These are phyloP conservation scores for Phaeosphaeriaceae sp. DNA, from an alignment of 2,329 filamentous ascomycete species.

Conservation along the genomic window DNA sequence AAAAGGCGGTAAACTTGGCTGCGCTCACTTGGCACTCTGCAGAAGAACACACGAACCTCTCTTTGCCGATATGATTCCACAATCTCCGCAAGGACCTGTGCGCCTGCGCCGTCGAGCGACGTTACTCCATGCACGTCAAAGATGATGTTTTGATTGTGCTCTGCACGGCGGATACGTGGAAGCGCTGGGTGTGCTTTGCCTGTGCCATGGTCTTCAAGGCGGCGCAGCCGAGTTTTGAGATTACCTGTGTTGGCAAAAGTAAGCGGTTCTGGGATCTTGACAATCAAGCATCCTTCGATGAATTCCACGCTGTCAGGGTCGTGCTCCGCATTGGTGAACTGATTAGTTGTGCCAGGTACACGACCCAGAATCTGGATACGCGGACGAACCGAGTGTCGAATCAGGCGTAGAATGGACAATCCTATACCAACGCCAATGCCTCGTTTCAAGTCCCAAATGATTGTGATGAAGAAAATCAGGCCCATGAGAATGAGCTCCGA, in stretches of 20 bases:
- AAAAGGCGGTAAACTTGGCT: constrained; percentile 74
- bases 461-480: constrained; percentile 87
- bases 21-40: constrained; percentile 58
- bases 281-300: constrained; percentile 88
- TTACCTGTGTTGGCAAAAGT: constrained; percentile 98
- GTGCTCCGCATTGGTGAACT: constrained; percentile 83
- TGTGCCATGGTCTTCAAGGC: constrained; percentile 91
- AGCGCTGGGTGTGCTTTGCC: constrained; percentile 83
- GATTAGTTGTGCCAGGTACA: constrained; percentile 75
- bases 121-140: constrained; percentile 99
- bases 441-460: constrained; percentile 92
- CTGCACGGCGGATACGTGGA: constrained; percentile 75
- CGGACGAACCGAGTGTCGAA: constrained; percentile 87
- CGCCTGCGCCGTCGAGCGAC: constrained; percentile 88
- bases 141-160: constrained; percentile 88
- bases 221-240: constrained; percentile 79
- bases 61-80: constrained; percentile 78
- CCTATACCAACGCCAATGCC: constrained; percentile 95
- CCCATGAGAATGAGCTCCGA: constrained; percentile 85
- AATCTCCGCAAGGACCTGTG: constrained; percentile 90
- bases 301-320: constrained; percentile 80
- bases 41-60: constrained; percentile 80
- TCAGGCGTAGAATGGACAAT: constrained; percentile 85
- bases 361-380: constrained; percentile 96
- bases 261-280: constrained; percentile 95